These are phyloP conservation scores for Eucalyptus cloeziana DNA, from an alignment of 345 rosid genomes.

Conservation along the genomic window DNA sequence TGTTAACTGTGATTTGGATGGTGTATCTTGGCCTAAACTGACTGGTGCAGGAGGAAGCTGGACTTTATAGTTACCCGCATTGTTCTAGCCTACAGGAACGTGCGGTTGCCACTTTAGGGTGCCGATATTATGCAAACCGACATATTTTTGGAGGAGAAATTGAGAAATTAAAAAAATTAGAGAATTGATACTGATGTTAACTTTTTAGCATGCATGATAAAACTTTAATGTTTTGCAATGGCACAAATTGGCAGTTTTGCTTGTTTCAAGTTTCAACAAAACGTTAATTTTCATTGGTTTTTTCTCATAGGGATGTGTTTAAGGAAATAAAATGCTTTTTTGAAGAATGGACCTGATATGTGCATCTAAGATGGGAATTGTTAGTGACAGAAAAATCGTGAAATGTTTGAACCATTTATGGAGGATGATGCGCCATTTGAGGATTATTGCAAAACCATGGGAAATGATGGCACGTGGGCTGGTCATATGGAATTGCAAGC, in stretches of 20 bases:
- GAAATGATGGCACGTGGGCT: constrained; percentile 86
- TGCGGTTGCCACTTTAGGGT: neutral
- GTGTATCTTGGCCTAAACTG: neutral
- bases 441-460: constrained; percentile 78
- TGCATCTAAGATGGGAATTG: constrained; percentile 1
- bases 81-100: neutral
- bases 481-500: constrained; percentile 97
- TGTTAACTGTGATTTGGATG: neutral
- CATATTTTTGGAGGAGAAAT: neutral
- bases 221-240: neutral
- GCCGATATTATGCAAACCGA: neutral
- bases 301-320: neutral
- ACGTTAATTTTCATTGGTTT: neutral
- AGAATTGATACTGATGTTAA: neutral
- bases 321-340: neutral
- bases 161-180: neutral
- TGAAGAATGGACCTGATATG: neutral
- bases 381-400: constrained; percentile 49
- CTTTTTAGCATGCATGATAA: neutral
- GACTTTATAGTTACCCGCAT: neutral
- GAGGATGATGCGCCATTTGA: constrained; percentile 90
- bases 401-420: constrained; percentile 77
- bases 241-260: neutral
- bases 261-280: neutral
- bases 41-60: neutral